Conservation (phyloP, 768 basidiomycete species). For the Boletus coccyginus region DNA sequence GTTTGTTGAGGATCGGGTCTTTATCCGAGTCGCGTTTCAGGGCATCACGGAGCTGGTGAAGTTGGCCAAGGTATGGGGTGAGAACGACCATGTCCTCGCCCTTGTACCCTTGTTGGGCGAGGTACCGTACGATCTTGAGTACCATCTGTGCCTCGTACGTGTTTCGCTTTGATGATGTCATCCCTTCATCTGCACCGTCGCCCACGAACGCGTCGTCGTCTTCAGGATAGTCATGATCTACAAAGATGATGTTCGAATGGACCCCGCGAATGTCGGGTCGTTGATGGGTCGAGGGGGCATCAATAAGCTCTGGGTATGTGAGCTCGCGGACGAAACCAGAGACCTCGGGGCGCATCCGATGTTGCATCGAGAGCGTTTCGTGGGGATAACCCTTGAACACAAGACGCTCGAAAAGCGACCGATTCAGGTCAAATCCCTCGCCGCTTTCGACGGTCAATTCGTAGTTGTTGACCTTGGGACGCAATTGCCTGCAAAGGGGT, state of each 20-base stretch:
- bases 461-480: conserved; percentile 71
- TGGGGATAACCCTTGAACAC: conserved; percentile 63
- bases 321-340: conserved; percentile 57
- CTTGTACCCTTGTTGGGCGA: conserved; percentile 65
- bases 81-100: conserved; percentile 61
- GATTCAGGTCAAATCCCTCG: conserved; percentile 63
- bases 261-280: conserved; percentile 55
- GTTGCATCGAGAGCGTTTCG: conserved; percentile 51
- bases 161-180: conserved; percentile 59
- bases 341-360: conserved; percentile 77
- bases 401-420: conserved; percentile 66
- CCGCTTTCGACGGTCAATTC: conserved; percentile 64
- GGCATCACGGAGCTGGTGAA: conserved; percentile 44
- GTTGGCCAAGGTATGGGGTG: conserved; percentile 69
- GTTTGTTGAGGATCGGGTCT: conserved; percentile 44
- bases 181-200: conserved; percentile 44
- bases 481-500: conserved; percentile 50
- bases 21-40: conserved; percentile 44
- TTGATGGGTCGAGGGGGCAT: conserved; percentile 46
- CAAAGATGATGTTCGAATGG: conserved; percentile 57
- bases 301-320: conserved; percentile 65
- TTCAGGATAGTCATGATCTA: conserved; percentile 58
- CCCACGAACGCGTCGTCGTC: conserved; percentile 39
- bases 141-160: conserved; percentile 59
- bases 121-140: conserved; percentile 60